These are phyloP conservation scores for Aspergillus oerlinghausenensis DNA, from an alignment of 2,329 filamentous ascomycete genomes.

Conservation along the genomic window DNA sequence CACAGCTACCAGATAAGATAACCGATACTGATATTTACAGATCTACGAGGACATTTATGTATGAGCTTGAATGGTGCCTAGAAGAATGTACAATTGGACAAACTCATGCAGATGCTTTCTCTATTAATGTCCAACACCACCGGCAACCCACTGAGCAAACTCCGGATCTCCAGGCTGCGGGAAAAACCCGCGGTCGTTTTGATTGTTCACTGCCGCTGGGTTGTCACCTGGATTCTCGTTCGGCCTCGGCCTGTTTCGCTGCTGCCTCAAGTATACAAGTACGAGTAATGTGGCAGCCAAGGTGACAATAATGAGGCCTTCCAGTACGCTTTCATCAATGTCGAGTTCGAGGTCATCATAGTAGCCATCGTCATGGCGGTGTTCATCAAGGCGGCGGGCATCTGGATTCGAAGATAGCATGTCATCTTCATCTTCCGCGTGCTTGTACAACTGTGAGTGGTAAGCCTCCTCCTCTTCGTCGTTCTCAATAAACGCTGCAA, in stretches of 20 bases:
- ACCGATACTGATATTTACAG: neutral
- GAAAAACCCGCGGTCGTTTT: slow-evolving; percentile 54
- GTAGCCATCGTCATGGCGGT: slow-evolving; percentile 46
- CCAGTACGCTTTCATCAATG: slow-evolving; percentile 73
- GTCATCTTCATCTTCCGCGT: slow-evolving; percentile 30
- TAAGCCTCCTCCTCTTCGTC: slow-evolving; percentile 62
- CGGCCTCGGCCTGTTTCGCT: slow-evolving; percentile 35
- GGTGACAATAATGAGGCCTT: slow-evolving; percentile 77
- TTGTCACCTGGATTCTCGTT: slow-evolving; percentile 29
- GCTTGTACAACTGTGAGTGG: slow-evolving; percentile 50
- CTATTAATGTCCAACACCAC: slow-evolving; percentile 56
- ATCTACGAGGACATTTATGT: neutral
- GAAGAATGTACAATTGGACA: slow-evolving; percentile 6
- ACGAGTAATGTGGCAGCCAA: slow-evolving; percentile 70
- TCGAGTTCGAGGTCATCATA: slow-evolving; percentile 59
- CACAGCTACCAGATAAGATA: neutral
- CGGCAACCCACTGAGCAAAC: slow-evolving; percentile 63
- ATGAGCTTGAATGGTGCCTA: neutral
- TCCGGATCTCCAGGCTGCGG: slow-evolving; percentile 64
- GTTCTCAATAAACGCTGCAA: slow-evolving; percentile 75
- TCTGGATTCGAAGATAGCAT: slow-evolving; percentile 26
- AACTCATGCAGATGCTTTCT: neutral
- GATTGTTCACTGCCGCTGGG: slow-evolving; percentile 19
- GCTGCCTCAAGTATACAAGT: slow-evolving; percentile 68
- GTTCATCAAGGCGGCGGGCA: slow-evolving; percentile 23